A percentile compares a stretch with the other conserved stretches of the same genome.
Evolutionary conservation across 768 basidiomycete species (phyloP).

Genomic region (Termitomyces sp.): DNA sequence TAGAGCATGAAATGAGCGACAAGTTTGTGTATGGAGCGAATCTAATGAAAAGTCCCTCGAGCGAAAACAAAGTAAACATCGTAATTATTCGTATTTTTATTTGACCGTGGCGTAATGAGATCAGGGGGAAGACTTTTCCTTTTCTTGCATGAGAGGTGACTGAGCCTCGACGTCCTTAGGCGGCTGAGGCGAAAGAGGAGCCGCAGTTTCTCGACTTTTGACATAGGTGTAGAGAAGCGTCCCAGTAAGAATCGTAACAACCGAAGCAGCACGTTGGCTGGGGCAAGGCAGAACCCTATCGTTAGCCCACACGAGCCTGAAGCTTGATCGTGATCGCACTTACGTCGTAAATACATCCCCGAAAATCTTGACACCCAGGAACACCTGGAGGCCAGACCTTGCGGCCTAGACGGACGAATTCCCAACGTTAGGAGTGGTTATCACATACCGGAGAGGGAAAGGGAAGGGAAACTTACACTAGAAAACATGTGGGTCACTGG

Average conservation of each 20-base stretch:
- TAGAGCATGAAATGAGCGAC: not conserved
- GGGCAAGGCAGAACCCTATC: not conserved
- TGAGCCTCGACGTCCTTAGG: conserved; percentile 14
- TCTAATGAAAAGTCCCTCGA: not conserved
- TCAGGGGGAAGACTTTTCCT: conserved; percentile 9
- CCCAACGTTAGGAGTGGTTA: not conserved
- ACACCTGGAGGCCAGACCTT: conserved; percentile 69
- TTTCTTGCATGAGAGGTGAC: conserved; percentile 11
- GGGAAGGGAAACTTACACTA: conserved; percentile 17
- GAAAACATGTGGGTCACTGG: conserved; percentile 86
- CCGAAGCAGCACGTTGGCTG: conserved; percentile 57
- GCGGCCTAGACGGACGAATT: conserved; percentile 45
- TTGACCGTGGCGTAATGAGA: not conserved
- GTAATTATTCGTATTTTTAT: not conserved
- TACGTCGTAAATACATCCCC: conserved; percentile 60
- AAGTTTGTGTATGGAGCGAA: not conserved
- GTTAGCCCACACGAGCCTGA: not conserved
- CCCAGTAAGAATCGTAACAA: conserved; percentile 56
- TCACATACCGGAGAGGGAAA: not conserved
- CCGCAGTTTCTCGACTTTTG: conserved; percentile 44
- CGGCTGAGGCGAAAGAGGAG: conserved; percentile 10
- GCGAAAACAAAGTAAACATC: not conserved
- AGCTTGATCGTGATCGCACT: conserved; percentile 16
- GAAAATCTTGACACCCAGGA: conserved; percentile 66
- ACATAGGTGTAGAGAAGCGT: conserved; percentile 65